Conservation (phyloP, 2,329 filamentous ascomycete genomes). For the Epichloe bromicola region DNA sequence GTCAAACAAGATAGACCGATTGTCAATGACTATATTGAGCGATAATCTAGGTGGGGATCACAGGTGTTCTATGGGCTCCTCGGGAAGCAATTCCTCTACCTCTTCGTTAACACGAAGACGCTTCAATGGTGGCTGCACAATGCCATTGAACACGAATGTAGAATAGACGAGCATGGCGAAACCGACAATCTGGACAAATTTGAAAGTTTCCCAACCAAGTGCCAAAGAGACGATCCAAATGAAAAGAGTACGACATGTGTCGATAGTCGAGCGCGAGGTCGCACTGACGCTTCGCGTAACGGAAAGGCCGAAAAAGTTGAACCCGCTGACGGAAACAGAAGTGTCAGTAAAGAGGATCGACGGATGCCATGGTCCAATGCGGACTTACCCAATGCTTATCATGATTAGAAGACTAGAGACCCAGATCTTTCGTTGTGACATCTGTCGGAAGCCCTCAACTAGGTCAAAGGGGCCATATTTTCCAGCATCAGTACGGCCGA, state of each 20-base stretch:
- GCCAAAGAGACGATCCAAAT: conserved; percentile 94
- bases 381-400: conserved; percentile 78
- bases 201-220: conserved; percentile 94
- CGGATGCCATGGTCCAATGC: background rate
- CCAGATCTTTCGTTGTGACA: conserved; percentile 56
- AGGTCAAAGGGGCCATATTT: conserved; percentile 81
- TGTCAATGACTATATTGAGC: background rate
- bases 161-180: conserved; percentile 89
- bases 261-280: conserved; percentile 88
- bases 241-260: conserved; percentile 93
- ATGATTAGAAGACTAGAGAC: conserved; percentile 81
- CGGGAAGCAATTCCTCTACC: conserved; percentile 57
- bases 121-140: conserved; percentile 70
- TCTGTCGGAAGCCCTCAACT: conserved; percentile 69
- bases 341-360: conserved; percentile 7
- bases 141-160: conserved; percentile 91
- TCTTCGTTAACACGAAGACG: conserved; percentile 44
- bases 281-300: conserved; percentile 84
- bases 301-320: conserved; percentile 96
- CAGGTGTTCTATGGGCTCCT: conserved; percentile 69
- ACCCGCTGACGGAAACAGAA: conserved; percentile 47
- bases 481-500: conserved; percentile 65
- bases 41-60: conserved; percentile 7
- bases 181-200: conserved; percentile 85
- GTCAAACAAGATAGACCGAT: background rate